phyloP scores from a whole-genome alignment of 2,329 filamentous ascomycete species.

The Metarhizium guizhouense region DNA sequence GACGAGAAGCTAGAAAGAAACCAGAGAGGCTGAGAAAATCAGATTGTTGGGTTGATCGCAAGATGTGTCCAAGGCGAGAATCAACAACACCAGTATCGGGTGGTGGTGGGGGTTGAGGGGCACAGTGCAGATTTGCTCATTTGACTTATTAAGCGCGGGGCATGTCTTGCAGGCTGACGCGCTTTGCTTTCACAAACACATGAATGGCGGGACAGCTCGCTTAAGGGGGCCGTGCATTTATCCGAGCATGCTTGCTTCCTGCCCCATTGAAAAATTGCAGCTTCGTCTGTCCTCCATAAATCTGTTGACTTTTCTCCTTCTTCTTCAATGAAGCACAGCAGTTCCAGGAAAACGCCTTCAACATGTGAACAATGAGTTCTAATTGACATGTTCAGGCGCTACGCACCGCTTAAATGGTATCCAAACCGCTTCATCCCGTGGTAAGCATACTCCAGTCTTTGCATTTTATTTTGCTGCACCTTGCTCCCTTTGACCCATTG shows the following conservation, averaged over 20 bases:
- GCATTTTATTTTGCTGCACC: conserved; percentile 7
- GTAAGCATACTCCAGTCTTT: conserved; percentile 5
- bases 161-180: conserved; percentile 10
- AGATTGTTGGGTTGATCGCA: conserved; percentile 21
- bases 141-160: conserved; percentile 7
- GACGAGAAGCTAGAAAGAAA: conserved; percentile 1
- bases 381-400: too few species aligned
- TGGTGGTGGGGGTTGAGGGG: conserved; percentile 27
- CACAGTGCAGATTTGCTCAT: conserved; percentile 24
- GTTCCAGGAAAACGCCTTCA: neutral
- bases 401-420: neutral
- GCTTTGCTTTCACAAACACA: conserved; percentile 14
- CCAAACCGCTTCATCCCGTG: neutral
- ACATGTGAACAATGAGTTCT: neutral
- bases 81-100: conserved; percentile 8
- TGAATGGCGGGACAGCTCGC: conserved; percentile 16
- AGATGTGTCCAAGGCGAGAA: conserved; percentile 20
- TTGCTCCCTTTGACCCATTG: conserved; percentile 8
- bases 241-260: neutral
- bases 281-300: neutral
- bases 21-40: conserved; percentile 2
- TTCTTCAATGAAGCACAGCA: neutral
- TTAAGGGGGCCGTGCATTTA: conserved; percentile 12
- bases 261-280: conserved; percentile 1
- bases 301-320: neutral